These are phyloP conservation scores for Camellia oleifera DNA, from an alignment of 179 eudicot genomes.

Conservation along the genomic window DNA sequence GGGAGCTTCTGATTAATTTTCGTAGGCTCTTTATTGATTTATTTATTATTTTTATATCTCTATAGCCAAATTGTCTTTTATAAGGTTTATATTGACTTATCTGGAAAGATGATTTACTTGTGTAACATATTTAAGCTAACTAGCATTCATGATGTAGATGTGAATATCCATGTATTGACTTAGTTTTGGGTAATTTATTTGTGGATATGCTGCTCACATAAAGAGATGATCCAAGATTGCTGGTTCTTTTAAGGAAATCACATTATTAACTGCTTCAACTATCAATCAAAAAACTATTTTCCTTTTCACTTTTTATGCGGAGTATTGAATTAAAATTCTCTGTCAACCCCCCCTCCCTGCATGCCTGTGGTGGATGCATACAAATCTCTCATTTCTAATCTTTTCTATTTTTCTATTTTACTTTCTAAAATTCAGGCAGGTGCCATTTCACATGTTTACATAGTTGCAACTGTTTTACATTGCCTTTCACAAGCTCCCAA, in stretches of 20 bases:
- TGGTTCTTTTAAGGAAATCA: neutral
- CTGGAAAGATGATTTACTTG: neutral
- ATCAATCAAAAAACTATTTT: too few species aligned
- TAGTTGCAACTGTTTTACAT: conserved; percentile 57
- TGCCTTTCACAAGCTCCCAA: conserved; percentile 83
- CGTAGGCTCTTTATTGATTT: neutral
- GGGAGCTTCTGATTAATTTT: neutral
- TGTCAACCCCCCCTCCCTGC: neutral
- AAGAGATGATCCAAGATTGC: conserved; percentile 8
- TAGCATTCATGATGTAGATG: conserved; percentile 6
- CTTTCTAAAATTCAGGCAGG: conserved; percentile 35
- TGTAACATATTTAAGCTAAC: neutral
- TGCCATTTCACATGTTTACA: conserved; percentile 32
- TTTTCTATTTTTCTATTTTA: neutral
- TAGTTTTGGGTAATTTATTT: neutral
- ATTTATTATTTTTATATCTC: neutral
- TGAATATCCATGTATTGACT: neutral
- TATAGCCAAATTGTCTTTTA: neutral
- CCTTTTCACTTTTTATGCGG: too few species aligned
- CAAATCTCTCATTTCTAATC: neutral
- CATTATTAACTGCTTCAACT: neutral
- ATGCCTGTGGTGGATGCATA: neutral
- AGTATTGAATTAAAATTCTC: too few species aligned
- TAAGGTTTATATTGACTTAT: neutral
- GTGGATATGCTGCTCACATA: neutral